Percentiles rank a stretch among this genome's conserved stretches.
Conservation (phyloP, 225 moss, liverwort and hornwort species). For the Rhytidiadelphus loreus region DNA sequence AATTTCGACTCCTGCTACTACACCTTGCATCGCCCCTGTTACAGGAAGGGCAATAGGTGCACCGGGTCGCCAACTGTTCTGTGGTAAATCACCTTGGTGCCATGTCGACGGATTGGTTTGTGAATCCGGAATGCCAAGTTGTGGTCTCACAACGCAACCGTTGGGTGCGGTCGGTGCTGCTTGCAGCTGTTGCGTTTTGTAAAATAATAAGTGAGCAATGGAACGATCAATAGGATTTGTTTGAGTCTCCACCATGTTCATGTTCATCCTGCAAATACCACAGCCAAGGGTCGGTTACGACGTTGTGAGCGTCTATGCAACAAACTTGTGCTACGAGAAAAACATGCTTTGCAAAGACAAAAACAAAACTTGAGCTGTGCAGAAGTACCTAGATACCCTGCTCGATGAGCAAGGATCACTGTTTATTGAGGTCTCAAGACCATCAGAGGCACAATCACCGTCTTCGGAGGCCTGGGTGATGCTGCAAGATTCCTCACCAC, state of each 20-base stretch:
- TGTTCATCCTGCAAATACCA: slow-evolving; percentile 44
- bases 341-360: neutral
- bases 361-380: neutral
- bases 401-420: slow-evolving; percentile 68
- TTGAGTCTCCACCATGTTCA: slow-evolving; percentile 74
- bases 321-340: neutral
- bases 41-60: neutral
- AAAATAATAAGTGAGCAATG: slow-evolving; percentile 78
- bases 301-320: neutral
- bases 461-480: slow-evolving; percentile 51
- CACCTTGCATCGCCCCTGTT: slow-evolving; percentile 8
- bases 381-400: slow-evolving; percentile 62
- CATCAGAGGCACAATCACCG: slow-evolving; percentile 56
- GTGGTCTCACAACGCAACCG: neutral
- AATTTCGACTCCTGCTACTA: slow-evolving; percentile 11
- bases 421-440: slow-evolving; percentile 71
- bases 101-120: slow-evolving; percentile 8
- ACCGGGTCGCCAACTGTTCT: slow-evolving; percentile 11
- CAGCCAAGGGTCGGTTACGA: neutral
- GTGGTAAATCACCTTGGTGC: slow-evolving; percentile 18
- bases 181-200: slow-evolving; percentile 26
- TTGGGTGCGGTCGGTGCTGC: slow-evolving; percentile 1
- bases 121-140: slow-evolving; percentile 7
- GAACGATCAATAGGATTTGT: slow-evolving; percentile 90
- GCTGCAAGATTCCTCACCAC: slow-evolving; percentile 49